Conservation (phyloP, 148 eudicot species). For the Pouteria glomerata region DNA sequence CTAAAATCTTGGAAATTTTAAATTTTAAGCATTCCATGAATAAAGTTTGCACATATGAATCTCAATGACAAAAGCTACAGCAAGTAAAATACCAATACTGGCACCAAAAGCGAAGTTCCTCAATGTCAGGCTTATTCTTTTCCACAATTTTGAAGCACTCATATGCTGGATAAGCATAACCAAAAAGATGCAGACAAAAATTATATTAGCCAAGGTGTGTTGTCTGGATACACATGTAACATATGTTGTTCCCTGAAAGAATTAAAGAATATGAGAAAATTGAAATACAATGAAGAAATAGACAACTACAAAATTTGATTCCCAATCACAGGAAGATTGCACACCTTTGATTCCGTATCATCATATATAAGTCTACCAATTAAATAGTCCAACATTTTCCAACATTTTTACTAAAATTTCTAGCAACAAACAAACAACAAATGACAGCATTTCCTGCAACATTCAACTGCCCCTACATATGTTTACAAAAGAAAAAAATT, state of each 20-base stretch:
- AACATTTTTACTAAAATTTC: too few relatives aligned
- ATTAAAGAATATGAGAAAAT: constrained; percentile 3
- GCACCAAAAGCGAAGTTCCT: constrained; percentile 94
- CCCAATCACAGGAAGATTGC: constrained; percentile 7
- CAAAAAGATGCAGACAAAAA: too few relatives aligned
- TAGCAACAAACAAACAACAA: too few relatives aligned
- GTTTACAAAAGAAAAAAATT: too few relatives aligned
- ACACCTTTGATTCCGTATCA: constrained; percentile 80
- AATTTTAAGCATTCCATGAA: neutral
- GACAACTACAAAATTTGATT: constrained; percentile 1
- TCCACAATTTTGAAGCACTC: constrained; percentile 88
- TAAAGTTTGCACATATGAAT: neutral
- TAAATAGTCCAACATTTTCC: too few relatives aligned
- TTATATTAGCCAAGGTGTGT: too few relatives aligned
- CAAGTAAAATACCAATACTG: constrained; percentile 67
- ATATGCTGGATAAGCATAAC: constrained; percentile 94
- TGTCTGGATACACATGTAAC: too few relatives aligned
- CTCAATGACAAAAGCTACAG: neutral
- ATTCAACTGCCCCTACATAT: too few relatives aligned
- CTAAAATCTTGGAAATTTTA: constrained; percentile 64
- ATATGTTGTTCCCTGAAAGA: constrained; percentile 79
- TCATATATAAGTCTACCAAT: too few relatives aligned
- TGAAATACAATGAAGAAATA: neutral
- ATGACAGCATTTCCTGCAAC: too few relatives aligned
- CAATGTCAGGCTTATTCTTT: constrained; percentile 87